Percentiles rank a stretch among this genome's conserved stretches.
Conservation (phyloP, 2,329 filamentous ascomycete species). For the Emericellopsis atlantica region DNA sequence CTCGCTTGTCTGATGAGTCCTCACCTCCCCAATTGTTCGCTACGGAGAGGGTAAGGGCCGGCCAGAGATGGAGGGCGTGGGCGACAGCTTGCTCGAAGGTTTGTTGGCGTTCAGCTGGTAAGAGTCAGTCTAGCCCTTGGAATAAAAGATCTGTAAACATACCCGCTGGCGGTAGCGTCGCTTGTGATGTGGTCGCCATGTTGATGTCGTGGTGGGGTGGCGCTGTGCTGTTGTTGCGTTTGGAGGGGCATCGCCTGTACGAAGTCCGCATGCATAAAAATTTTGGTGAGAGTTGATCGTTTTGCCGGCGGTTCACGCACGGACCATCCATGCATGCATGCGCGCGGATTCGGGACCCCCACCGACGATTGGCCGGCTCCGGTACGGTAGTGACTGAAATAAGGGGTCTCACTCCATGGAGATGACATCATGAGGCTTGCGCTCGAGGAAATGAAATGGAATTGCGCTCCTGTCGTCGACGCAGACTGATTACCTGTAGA, state of each 20-base stretch:
- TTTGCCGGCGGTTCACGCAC: neutral
- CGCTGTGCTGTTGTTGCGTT: conserved; percentile 2
- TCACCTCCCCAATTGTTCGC: conserved; percentile 81
- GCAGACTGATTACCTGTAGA: neutral
- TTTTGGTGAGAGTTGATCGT: no score
- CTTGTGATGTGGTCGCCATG: conserved; percentile 4
- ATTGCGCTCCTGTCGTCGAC: neutral
- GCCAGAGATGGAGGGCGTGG: conserved; percentile 77
- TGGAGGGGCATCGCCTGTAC: neutral
- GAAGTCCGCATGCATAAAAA: no score
- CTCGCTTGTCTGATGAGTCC: conserved; percentile 73
- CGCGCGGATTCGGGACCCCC: neutral
- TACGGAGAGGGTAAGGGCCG: conserved; percentile 75
- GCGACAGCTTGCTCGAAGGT: conserved; percentile 81
- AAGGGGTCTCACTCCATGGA: neutral
- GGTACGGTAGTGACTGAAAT: neutral
- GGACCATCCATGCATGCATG: neutral
- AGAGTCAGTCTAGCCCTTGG: neutral
- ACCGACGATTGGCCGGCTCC: neutral
- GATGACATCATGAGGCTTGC: conserved; percentile 2
- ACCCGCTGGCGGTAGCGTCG: conserved; percentile 7
- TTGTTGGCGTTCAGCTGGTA: conserved; percentile 28
- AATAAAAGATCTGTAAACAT: neutral
- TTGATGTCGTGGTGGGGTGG: conserved; percentile 3
- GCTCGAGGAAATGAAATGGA: neutral